phyloP scores from a whole-genome alignment of 2,329 filamentous ascomycete species.

The Malbranchea zuffiana region DNA sequence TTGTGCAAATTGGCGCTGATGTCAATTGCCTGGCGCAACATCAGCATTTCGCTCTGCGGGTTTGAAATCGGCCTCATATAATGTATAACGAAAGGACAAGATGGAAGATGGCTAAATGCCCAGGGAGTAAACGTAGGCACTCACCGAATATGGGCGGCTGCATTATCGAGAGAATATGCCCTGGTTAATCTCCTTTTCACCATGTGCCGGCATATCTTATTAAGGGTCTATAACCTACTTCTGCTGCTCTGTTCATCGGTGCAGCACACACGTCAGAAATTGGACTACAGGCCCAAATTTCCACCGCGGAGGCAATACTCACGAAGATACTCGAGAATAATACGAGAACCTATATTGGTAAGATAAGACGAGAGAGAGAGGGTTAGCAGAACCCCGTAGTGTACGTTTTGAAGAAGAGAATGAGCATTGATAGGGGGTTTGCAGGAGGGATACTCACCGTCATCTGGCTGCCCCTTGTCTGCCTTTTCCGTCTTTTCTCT shows the following conservation, averaged over 20 bases:
- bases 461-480: constrained; percentile 15
- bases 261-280: not conserved
- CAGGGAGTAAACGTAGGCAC: no score
- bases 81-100: no score
- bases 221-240: constrained; percentile 30
- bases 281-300: no score
- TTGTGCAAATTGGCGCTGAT: constrained; percentile 52
- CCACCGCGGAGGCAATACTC: constrained; percentile 19
- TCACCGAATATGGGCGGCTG: constrained; percentile 46
- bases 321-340: constrained; percentile 44
- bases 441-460: constrained; percentile 20
- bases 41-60: not conserved
- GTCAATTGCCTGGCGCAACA: constrained; percentile 39
- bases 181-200: no score
- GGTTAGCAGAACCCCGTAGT: no score
- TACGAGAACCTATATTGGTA: constrained; percentile 25
- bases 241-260: constrained; percentile 33
- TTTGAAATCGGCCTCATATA: no score
- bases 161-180: not conserved
- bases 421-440: not conserved
- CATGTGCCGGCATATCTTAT: not conserved
- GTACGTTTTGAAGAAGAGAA: no score
- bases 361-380: no score
- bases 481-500: constrained; percentile 29
- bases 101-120: no score